Conservation (phyloP, 2,329 filamentous ascomycete species). For the Intubia oerlemansii region DNA sequence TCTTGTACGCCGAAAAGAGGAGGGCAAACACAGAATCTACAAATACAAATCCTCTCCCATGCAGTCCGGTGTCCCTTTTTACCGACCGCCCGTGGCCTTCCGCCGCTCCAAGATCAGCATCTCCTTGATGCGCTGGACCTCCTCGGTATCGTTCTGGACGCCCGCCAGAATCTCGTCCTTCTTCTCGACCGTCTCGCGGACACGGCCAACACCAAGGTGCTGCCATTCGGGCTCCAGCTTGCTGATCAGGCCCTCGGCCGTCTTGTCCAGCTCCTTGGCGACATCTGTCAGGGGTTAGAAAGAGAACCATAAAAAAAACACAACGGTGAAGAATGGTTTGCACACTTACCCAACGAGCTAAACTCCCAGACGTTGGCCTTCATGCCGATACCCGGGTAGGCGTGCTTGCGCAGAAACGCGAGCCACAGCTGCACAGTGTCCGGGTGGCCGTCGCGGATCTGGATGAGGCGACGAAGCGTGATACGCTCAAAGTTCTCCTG, state of each 20-base stretch:
- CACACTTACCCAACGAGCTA: conserved; percentile 40
- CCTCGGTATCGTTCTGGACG: conserved; percentile 12
- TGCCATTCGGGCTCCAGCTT: conserved; percentile 30
- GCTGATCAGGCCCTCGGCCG: conserved; percentile 19
- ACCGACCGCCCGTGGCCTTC: conserved; percentile 12
- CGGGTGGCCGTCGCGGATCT: conserved; percentile 79
- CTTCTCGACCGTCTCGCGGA: neutral
- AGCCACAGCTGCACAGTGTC: conserved; percentile 84
- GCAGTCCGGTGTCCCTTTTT: conserved; percentile 1
- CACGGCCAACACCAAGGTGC: conserved; percentile 27
- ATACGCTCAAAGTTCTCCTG: conserved; percentile 96
- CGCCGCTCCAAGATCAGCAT: conserved; percentile 6
- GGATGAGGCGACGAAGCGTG: conserved; percentile 66
- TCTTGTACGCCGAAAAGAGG: too few relatives aligned
- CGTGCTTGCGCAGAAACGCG: conserved; percentile 76
- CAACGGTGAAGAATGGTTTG: neutral
- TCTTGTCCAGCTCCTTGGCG: conserved; percentile 28
- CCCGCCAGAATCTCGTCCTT: conserved; percentile 24
- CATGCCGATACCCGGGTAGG: conserved; percentile 93
- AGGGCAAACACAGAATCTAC: conserved; percentile 1
- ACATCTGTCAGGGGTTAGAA: conserved; percentile 18
- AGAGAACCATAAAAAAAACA: neutral
- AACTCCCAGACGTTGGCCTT: conserved; percentile 96
- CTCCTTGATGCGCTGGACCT: conserved; percentile 29
- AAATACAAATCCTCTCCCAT: conserved; percentile 2